Conservation (phyloP, 305 asterid genomes). For the Rubia peregrina region DNA sequence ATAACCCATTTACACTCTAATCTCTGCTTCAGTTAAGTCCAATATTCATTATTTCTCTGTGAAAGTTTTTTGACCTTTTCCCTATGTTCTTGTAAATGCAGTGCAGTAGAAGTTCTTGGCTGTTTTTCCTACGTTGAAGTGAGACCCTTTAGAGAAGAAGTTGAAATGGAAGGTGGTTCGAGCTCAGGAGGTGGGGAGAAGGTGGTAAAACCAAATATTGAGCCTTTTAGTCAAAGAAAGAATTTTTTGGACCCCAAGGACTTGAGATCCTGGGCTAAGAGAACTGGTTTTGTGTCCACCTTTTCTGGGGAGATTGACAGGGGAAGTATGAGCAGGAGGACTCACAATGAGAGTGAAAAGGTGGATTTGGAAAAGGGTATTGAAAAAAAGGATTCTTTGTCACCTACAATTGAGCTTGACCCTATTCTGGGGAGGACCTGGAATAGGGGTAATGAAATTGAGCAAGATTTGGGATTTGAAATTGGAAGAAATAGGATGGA, state of each 20-base stretch:
- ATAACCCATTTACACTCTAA: constrained; percentile 10
- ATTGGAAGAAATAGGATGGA: constrained; percentile 35
- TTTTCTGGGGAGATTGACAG: constrained; percentile 65
- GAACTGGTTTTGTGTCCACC: constrained; percentile 87
- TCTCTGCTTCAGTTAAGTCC: background rate
- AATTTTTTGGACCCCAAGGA: constrained; percentile 72
- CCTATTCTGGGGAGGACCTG: constrained; percentile 75
- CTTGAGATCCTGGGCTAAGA: constrained; percentile 96
- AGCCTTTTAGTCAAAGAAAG: constrained; percentile 63
- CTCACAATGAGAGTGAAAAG: constrained; percentile 18
- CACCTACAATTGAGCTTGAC: constrained; percentile 82
- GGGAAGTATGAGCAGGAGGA: constrained; percentile 35
- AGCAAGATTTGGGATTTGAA: constrained; percentile 33
- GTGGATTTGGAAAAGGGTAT: constrained; percentile 67
- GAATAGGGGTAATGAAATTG: constrained; percentile 56
- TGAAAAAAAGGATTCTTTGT: constrained; percentile 48
- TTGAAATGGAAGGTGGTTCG: constrained; percentile 73
- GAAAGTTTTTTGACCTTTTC: background rate
- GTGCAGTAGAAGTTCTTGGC: constrained; percentile 16
- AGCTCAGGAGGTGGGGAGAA: constrained; percentile 38
- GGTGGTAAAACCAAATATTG: constrained; percentile 45
- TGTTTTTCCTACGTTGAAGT: constrained; percentile 10
- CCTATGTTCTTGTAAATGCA: constrained; percentile 11
- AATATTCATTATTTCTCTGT: background rate
- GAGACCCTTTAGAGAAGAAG: constrained; percentile 32